These are phyloP conservation scores for Orychophragmus violaceus DNA, from an alignment of 345 rosid genomes.

Conservation along the genomic window DNA sequence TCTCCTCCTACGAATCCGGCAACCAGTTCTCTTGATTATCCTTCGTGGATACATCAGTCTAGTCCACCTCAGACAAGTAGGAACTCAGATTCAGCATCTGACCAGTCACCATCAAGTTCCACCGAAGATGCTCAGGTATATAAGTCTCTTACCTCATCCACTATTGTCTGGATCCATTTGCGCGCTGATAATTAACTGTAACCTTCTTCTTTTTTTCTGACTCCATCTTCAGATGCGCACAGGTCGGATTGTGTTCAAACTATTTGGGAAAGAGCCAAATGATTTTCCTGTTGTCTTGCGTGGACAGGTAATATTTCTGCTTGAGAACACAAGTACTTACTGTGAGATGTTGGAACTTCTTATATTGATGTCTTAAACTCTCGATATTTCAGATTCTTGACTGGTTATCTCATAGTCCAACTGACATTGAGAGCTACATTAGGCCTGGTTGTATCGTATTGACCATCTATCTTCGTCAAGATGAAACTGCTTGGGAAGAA, in stretches of 20 bases:
- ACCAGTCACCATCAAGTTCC: constrained; percentile 93
- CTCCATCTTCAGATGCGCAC: constrained; percentile 72
- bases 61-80: constrained; percentile 97
- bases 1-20: constrained; percentile 45
- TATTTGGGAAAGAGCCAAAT: constrained; percentile 94
- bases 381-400: constrained; percentile 72
- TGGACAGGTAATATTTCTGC: constrained; percentile 55
- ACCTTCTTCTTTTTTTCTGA: neutral
- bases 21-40: constrained; percentile 67
- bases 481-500: constrained; percentile 86
- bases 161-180: neutral
- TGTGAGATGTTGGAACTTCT: constrained; percentile 11
- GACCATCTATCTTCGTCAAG: constrained; percentile 81
- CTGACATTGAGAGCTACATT: constrained; percentile 98
- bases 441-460: constrained; percentile 92
- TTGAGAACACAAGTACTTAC: neutral
- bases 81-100: constrained; percentile 95
- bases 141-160: constrained; percentile 2
- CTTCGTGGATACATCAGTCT: constrained; percentile 86
- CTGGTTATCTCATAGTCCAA: constrained; percentile 93
- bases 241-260: constrained; percentile 80
- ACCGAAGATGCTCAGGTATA: constrained; percentile 86
- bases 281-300: constrained; percentile 83
- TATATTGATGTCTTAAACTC: constrained; percentile 13
- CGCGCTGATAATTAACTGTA: constrained; percentile 4